Evolutionary conservation across 2,329 filamentous ascomycete species (phyloP), one percentile per base, ranked within the genome.

Genomic region (Aureobasidium leucospermi): DNA sequence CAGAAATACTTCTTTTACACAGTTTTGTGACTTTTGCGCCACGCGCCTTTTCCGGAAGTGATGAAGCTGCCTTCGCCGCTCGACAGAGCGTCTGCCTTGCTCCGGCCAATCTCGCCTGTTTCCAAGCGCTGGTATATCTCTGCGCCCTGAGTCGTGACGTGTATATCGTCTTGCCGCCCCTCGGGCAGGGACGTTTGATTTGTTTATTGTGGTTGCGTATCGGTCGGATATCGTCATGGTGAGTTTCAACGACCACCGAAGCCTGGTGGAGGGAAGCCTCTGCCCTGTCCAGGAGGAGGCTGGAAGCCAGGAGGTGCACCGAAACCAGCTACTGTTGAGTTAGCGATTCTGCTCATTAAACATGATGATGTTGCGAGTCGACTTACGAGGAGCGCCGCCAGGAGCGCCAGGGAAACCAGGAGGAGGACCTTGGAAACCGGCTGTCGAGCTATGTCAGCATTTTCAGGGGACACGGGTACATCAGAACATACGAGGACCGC

Each of bases 361-460:
- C 6, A 31, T 6, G 4, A 8, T 7, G 15, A 16, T 43, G 6
- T 15, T 19, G 29, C 9, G 39, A 15, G 8, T 32, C 34, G 6
- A 61, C 61, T 62, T 61, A 63, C 62, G 63, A 41, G 65, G 65
- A 46, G 60, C 57, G 53, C 65, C 64, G 31, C 66, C 66, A 62
- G 87, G 85, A 63, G 84, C 85, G 28, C 55, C 59, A 46, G 46
- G 46, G 31, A 65, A 65, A 60, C 72, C 67, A 68, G 71, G 61
- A 65, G 61, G 51, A 11, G 61, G 38, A 38, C 45, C 57, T 48
- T 62, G 62, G 63, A 63, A 64, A 32, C 64, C 66, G 42, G 58
- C 64, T 45, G 28, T 19, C 31, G 6, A 57, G 11, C 32, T 19
- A 38, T 29, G 28, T 43, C 23, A 31, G 41, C 23, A 36, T 38